Percentiles rank a stretch among this genome's conserved stretches.
phyloP scores from a whole-genome alignment of 257 asterid genomes.

The Penstemon eatonii region DNA sequence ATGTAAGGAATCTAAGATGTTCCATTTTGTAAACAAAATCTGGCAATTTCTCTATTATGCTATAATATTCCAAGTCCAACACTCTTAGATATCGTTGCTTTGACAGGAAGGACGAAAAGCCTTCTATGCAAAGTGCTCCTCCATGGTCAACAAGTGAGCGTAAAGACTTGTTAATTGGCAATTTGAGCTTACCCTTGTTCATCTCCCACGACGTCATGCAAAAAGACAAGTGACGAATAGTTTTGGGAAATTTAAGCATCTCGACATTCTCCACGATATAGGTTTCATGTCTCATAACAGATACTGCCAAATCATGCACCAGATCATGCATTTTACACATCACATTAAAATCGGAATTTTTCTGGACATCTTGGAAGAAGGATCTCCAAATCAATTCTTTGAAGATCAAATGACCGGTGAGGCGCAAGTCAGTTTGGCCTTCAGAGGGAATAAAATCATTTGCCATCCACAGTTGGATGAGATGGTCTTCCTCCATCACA shows the following conservation, averaged over 20 bases:
- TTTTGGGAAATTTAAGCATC: too few species aligned
- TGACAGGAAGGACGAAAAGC: neutral
- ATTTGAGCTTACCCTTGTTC: too few species aligned
- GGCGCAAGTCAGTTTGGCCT: too few species aligned
- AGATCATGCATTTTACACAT: conserved; percentile 26
- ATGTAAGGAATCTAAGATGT: neutral
- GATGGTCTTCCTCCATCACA: too few species aligned
- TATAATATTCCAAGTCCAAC: too few species aligned
- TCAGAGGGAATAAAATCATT: too few species aligned
- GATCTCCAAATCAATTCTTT: conserved; percentile 17
- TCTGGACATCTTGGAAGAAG: conserved; percentile 15
- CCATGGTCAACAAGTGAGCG: neutral
- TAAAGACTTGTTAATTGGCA: too few species aligned
- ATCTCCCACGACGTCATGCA: accelerated
- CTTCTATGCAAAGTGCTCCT: too few species aligned
- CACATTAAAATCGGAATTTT: neutral
- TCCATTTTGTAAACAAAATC: too few species aligned
- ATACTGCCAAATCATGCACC: conserved; percentile 23
- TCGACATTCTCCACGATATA: neutral
- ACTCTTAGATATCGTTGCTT: neutral
- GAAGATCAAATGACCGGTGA: too few species aligned
- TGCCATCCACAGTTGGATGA: too few species aligned
- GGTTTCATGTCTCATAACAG: conserved; percentile 6
- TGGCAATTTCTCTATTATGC: neutral
- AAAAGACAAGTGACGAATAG: too few species aligned